Evolutionary conservation across 75 land plant genomes (phyloP), one percentile per base, ranked within the genome.

Genomic region (Larix kaempferi): DNA sequence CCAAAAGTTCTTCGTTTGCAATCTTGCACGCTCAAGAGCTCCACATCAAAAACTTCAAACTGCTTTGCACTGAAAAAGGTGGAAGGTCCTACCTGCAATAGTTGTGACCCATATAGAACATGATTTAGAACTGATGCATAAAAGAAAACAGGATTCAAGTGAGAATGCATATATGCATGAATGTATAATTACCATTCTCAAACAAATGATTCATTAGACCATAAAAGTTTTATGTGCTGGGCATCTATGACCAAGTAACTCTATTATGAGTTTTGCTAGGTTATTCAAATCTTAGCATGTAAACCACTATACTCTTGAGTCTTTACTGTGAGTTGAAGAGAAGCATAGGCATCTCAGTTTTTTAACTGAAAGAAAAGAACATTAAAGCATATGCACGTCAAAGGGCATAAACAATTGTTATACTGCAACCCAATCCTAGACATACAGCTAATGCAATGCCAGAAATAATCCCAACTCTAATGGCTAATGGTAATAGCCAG

Each of bases 31-130:
- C 78, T 71, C 8, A 97, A 80, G 63, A 97, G 78, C 73, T 97
- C 99, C 19, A 97, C 89, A 73, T 97, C 98, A 79, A 97, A 97
- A 58, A 97, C 98, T 71, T 97, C 99, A 76, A 91, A 97, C 77
- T 95, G 99, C 80, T 95, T 97, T 39, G 99, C 71, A 85, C 99
- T 97, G 85, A 97, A 97, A 78, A 97, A 97, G 21, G 99, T 97
- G 1, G 94, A 89, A 57, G 98, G 99, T 21, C 99, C 99, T 25
- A 96, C 98, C 98, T 95, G 90, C 35, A 81, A 62, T 67, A 37
- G 52, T 69, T 69, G 72, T n/a, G 21, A 69, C 72, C 12, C 25
- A 41, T 69, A 69, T 37, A n/a, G 23, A 39, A 69, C 22, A 37
- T 44, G 41, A 8, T 69, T 69, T 13, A n/a, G 52, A 69, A 69